A percentile compares a stretch with the other conserved stretches of the same genome.
Conservation (phyloP, 257 asterid species). For the Fraxinus anomala region DNA sequence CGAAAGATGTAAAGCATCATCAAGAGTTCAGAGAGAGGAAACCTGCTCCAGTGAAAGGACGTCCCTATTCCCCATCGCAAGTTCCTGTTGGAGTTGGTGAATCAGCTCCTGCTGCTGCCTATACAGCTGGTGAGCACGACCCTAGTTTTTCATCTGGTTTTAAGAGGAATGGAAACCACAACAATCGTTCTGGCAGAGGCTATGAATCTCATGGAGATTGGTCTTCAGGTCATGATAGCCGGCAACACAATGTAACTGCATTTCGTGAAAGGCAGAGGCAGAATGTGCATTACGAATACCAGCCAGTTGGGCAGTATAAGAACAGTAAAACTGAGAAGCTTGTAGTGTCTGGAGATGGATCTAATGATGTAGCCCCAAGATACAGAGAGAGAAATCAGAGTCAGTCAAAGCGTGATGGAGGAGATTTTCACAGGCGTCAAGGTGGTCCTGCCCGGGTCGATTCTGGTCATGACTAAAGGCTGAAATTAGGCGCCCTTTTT, state of each 20-base stretch:
- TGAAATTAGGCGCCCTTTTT: conserved; percentile 28
- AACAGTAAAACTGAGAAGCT: conserved; percentile 43
- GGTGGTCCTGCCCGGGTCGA: conserved; percentile 43
- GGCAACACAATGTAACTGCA: conserved; percentile 39
- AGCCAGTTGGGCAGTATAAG: conserved; percentile 68
- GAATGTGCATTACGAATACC: conserved; percentile 72
- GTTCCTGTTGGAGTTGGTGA: conserved; percentile 47
- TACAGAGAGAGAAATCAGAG: conserved; percentile 65
- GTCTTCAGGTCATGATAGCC: conserved; percentile 49
- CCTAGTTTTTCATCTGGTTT: conserved; percentile 45
- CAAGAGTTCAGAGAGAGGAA: conserved; percentile 56
- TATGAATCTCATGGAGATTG: conserved; percentile 72
- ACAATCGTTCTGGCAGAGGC: conserved; percentile 47
- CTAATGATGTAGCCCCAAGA: conserved; percentile 44
- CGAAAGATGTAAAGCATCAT: background rate
- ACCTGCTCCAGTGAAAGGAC: conserved; percentile 42
- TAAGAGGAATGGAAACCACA: conserved; percentile 57
- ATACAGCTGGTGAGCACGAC: conserved; percentile 41
- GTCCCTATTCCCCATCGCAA: conserved; percentile 56
- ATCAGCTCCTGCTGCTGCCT: conserved; percentile 28
- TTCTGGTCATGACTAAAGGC: conserved; percentile 43
- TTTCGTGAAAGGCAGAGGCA: conserved; percentile 66
- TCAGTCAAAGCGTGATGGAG: conserved; percentile 58
- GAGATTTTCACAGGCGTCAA: conserved; percentile 55
- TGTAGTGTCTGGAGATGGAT: conserved; percentile 51